Conservation (phyloP, 164 flowering plant species). For the Litsea cubeba region DNA sequence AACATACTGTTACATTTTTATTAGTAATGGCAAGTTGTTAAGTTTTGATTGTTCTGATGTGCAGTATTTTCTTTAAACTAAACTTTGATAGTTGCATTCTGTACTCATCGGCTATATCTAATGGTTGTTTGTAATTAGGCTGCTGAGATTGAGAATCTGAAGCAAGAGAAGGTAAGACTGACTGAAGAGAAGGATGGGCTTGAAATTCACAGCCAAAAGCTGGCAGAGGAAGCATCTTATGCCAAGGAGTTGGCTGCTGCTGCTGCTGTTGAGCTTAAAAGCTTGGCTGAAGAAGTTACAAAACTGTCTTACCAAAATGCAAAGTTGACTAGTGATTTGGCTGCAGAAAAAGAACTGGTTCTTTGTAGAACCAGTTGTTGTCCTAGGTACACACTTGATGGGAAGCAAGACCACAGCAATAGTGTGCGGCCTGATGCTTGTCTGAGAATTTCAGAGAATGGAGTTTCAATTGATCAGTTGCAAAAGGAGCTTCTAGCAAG, state of each 20-base stretch:
- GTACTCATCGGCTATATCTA: not conserved
- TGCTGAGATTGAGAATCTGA: constrained; percentile 65
- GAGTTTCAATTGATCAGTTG: constrained; percentile 39
- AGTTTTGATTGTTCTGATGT: not conserved
- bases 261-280: constrained; percentile 79
- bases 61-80: not conserved
- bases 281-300: constrained; percentile 85
- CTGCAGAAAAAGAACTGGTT: constrained; percentile 38
- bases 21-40: not conserved
- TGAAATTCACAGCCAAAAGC: constrained; percentile 54
- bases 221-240: constrained; percentile 82
- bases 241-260: constrained; percentile 92
- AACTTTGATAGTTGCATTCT: not conserved
- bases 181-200: constrained; percentile 67
- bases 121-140: constrained; percentile 33
- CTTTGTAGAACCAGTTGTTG: constrained; percentile 26
- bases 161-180: constrained; percentile 53
- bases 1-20: not conserved
- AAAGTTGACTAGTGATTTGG: constrained; percentile 51
- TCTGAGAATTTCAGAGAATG: constrained; percentile 30
- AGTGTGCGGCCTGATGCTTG: constrained; percentile 22
- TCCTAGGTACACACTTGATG: constrained; percentile 29
- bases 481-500: constrained; percentile 42
- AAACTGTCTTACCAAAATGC: constrained; percentile 77
- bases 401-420: constrained; percentile 22